Evolutionary conservation across 1,284 basidiomycete species (phyloP).

Genomic region (Cutaneotrichosporon cavernicola): DNA sequence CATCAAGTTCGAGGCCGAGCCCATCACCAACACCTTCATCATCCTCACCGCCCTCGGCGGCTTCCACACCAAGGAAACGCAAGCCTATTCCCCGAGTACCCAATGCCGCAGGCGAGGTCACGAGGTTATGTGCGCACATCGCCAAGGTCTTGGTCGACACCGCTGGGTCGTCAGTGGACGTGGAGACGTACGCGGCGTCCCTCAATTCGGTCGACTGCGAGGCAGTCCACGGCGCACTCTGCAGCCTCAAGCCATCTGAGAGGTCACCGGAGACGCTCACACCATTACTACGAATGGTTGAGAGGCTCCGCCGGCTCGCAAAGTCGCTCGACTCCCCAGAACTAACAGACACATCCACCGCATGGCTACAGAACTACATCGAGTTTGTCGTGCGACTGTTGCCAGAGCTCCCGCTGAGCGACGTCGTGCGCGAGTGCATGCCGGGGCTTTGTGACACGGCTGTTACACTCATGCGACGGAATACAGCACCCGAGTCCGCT

Average conservation of each 20-base stretch:
- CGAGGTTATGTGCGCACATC: neutral
- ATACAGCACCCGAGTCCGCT: neutral
- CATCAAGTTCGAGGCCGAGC: neutral
- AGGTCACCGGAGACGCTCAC: neutral
- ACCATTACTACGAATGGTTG: constrained; percentile 19
- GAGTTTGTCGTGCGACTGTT: constrained; percentile 18
- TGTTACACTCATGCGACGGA: constrained; percentile 1
- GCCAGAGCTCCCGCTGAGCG: neutral
- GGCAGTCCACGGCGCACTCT: constrained; percentile 1
- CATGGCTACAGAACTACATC: constrained; percentile 24
- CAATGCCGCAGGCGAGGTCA: neutral
- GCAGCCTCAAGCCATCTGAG: constrained; percentile 12
- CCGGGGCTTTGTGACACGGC: constrained; percentile 19
- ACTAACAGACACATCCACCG: neutral
- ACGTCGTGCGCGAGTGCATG: constrained; percentile 8
- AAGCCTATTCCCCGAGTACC: neutral
- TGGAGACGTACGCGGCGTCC: neutral
- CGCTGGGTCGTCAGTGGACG: neutral
- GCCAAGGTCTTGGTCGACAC: constrained; percentile 12
- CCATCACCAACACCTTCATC: neutral
- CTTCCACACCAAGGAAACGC: neutral
- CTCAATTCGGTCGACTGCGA: constrained; percentile 4
- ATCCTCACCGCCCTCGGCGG: neutral
- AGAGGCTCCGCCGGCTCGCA: constrained; percentile 29
- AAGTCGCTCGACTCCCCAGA: constrained; percentile 20